Evolutionary conservation across 2,329 filamentous ascomycete genomes (phyloP).

Genomic region (Salinomyces thailandicus): DNA sequence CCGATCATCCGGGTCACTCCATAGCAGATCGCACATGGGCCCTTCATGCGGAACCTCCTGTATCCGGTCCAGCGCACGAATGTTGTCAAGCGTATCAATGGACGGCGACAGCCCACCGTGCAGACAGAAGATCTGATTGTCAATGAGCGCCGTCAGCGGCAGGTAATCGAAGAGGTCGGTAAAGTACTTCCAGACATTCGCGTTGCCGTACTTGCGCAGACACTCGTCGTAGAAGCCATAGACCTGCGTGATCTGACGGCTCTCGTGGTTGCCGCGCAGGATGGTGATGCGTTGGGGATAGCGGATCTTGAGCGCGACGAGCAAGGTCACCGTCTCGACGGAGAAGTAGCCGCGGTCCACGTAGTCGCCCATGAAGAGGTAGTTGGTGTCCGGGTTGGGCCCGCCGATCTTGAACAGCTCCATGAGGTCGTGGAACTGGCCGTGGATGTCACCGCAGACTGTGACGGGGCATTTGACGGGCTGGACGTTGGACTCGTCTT

Average conservation of each 20-base stretch:
- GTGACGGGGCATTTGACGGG: conserved; percentile 99
- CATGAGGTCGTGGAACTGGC: conserved; percentile 98
- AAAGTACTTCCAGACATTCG: conserved; percentile 99
- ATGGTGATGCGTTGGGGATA: conserved; percentile 97
- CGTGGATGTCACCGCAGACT: conserved; percentile 97
- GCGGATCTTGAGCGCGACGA: conserved; percentile 94
- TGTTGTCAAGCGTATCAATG: conserved; percentile 92
- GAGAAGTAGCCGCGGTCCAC: conserved; percentile 99
- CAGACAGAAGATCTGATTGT: conserved; percentile 98
- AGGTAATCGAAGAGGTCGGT: conserved; percentile 98
- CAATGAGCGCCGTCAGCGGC: conserved; percentile 89
- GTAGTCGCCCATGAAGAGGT: conserved; percentile 99
- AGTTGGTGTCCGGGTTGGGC: conserved; percentile 96
- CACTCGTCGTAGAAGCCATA: conserved; percentile 99
- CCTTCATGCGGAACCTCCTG: conserved; percentile 98
- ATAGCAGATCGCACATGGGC: conserved; percentile 94
- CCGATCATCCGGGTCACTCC: conserved; percentile 95
- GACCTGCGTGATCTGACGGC: conserved; percentile 95
- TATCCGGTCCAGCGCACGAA: conserved; percentile 86
- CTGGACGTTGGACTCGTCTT: conserved; percentile 97
- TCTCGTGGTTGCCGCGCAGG: conserved; percentile 97
- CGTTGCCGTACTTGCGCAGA: conserved; percentile 95
- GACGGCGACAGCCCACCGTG: conserved; percentile 95
- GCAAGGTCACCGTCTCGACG: conserved; percentile 91
- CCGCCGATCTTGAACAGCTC: conserved; percentile 99